Evolutionary conservation across 139 green algal genomes (phyloP).

Genomic region (Pedinophyceae sp.): DNA sequence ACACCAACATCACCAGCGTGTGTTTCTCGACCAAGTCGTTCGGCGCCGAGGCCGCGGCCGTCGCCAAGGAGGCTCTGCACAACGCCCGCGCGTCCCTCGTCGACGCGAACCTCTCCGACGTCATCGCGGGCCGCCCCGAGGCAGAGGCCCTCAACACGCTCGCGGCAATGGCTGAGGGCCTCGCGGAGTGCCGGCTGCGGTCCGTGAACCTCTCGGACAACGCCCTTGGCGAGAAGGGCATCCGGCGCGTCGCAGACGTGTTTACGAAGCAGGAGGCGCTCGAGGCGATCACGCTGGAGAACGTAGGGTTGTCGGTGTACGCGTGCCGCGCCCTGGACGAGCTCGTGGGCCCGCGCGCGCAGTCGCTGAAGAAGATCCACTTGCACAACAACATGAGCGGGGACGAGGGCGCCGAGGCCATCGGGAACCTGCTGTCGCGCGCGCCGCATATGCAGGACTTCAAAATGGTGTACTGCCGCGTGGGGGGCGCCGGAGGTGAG

Average conservation of each 20-base stretch:
- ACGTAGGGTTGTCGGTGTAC: conserved; percentile 71
- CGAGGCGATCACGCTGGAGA: conserved; percentile 19
- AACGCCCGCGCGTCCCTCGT: conserved; percentile 32
- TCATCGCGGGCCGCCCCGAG: conserved; percentile 75
- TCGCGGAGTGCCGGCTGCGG: conserved; percentile 28
- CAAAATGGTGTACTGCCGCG: conserved; percentile 59
- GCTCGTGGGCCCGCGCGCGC: conserved; percentile 26
- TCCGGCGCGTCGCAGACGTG: conserved; percentile 51
- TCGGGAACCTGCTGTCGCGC: conserved; percentile 43
- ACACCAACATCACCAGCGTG: conserved; percentile 38
- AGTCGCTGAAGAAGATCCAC: conserved; percentile 39
- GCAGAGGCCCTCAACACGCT: conserved; percentile 64
- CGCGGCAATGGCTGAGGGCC: conserved; percentile 37
- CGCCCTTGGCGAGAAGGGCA: conserved; percentile 82
- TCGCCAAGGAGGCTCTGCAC: conserved; percentile 51
- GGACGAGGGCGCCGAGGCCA: conserved; percentile 46
- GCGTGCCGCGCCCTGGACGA: conserved; percentile 64
- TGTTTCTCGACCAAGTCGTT: conserved; percentile 82
- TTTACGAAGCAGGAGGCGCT: conserved; percentile 32
- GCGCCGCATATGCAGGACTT: conserved; percentile 67
- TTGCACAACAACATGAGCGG: conserved; percentile 95
- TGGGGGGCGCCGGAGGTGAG: conserved; percentile 53
- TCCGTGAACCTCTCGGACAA: conserved; percentile 77
- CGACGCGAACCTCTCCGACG: conserved; percentile 70
- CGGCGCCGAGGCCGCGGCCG: conserved; percentile 49